These are phyloP conservation scores for Apiospora marii DNA, from an alignment of 2,329 filamentous ascomycete genomes.

Conservation along the genomic window DNA sequence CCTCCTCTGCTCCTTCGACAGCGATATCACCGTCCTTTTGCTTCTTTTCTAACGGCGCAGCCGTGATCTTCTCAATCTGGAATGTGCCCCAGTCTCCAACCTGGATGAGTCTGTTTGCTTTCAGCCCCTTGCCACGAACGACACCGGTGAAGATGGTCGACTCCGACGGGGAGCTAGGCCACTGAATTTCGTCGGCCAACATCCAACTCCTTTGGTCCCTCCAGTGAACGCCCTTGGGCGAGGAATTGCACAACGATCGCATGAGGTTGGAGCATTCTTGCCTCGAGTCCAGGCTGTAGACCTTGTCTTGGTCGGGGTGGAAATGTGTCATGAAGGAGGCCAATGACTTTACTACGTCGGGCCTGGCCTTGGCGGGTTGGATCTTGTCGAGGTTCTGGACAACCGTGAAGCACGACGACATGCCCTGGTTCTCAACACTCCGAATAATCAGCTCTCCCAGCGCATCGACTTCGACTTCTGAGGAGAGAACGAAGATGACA, in stretches of 20 bases:
- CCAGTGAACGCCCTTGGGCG: conserved; percentile 94
- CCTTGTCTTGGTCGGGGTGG: conserved; percentile 89
- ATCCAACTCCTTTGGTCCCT: conserved; percentile 96
- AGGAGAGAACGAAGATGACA: conserved; percentile 84
- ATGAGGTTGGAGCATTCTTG: conserved; percentile 93
- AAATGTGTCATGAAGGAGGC: conserved; percentile 95
- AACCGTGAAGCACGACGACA: conserved; percentile 89
- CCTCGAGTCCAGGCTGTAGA: conserved; percentile 85
- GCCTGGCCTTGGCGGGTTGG: conserved; percentile 79
- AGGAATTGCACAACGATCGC: conserved; percentile 88
- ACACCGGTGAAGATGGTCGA: conserved; percentile 82
- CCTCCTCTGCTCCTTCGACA: conserved; percentile 66
- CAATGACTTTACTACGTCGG: conserved; percentile 80
- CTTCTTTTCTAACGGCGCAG: conserved; percentile 71
- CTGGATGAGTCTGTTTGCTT: conserved; percentile 88
- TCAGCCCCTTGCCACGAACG: conserved; percentile 84
- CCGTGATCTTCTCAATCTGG: conserved; percentile 87
- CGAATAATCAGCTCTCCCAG: conserved; percentile 86
- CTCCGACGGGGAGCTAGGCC: conserved; percentile 67
- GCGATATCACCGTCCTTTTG: conserved; percentile 73
- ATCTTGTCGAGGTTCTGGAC: conserved; percentile 82
- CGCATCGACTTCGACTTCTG: conserved; percentile 82
- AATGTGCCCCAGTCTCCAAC: conserved; percentile 94
- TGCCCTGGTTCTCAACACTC: conserved; percentile 89
- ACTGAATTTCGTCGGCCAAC: conserved; percentile 83